Conservation (phyloP, 176 grass and related monocot species). For the Avena sativa region DNA sequence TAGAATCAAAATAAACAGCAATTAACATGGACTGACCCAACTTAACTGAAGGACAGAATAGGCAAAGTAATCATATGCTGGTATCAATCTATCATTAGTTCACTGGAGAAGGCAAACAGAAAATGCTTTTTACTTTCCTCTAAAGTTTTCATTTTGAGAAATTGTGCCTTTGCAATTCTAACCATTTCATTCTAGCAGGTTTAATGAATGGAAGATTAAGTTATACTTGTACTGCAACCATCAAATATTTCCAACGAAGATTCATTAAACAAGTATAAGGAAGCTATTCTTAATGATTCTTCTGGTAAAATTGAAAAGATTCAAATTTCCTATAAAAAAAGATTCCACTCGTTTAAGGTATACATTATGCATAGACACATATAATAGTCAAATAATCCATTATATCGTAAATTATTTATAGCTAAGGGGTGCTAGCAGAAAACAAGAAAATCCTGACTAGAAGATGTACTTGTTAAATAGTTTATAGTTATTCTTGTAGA, state of each 20-base stretch:
- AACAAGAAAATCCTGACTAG: constrained; percentile 4
- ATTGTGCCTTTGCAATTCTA: background rate
- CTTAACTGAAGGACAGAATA: constrained; percentile 1
- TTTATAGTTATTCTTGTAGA: background rate
- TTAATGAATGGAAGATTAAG: constrained; percentile 5
- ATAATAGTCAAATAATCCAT: background rate
- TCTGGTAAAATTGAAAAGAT: background rate
- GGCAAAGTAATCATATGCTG: background rate
- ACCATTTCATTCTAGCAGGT: constrained; percentile 19
- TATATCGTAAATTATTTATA: constrained; percentile 4
- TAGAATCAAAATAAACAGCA: background rate
- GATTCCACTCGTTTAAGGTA: background rate
- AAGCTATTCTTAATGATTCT: background rate
- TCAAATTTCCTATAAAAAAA: too few species aligned
- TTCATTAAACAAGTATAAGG: background rate
- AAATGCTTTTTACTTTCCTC: background rate
- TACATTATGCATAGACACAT: constrained; percentile 9
- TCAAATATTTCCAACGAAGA: constrained; percentile 16
- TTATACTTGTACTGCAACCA: background rate
- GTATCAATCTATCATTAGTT: constrained; percentile 19
- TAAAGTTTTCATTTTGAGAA: background rate
- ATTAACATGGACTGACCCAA: background rate
- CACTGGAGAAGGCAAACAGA: constrained; percentile 7
- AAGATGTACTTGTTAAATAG: background rate
- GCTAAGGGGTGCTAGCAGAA: background rate